Evolutionary conservation across 441 rosid species (phyloP).

Genomic region (Populus trichocarpa): DNA sequence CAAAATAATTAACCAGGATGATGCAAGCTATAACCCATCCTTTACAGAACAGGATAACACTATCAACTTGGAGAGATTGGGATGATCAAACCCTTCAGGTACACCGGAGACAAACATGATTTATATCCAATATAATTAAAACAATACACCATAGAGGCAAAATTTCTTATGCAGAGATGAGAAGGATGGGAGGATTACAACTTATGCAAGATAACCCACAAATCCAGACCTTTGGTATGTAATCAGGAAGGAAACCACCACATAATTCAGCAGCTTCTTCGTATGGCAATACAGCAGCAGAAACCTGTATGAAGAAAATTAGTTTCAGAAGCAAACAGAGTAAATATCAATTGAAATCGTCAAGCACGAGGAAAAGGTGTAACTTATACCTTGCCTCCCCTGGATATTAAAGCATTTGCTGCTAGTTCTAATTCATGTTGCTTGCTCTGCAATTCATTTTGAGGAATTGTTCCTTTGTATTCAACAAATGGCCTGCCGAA

Average conservation of each 20-base stretch:
- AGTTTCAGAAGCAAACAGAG: constrained; percentile 8
- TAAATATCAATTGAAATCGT: neutral
- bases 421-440: constrained; percentile 57
- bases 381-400: constrained; percentile 57
- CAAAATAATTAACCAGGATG: neutral
- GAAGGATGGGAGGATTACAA: neutral
- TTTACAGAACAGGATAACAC: neutral
- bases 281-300: constrained; percentile 49
- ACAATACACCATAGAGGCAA: neutral
- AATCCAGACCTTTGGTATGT: constrained; percentile 55
- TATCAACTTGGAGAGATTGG: neutral
- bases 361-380: neutral
- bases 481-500: constrained; percentile 68
- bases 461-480: constrained; percentile 61
- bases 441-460: constrained; percentile 49
- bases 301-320: constrained; percentile 40
- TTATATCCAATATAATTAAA: neutral
- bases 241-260: constrained; percentile 82
- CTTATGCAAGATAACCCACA: neutral
- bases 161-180: neutral
- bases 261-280: constrained; percentile 62
- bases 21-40: neutral
- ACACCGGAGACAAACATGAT: neutral
- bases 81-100: neutral
- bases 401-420: constrained; percentile 56